Evolutionary conservation across 257 asterid genomes (phyloP), one percentile per base, ranked within the genome.

Genomic region (Petunia secreta): DNA sequence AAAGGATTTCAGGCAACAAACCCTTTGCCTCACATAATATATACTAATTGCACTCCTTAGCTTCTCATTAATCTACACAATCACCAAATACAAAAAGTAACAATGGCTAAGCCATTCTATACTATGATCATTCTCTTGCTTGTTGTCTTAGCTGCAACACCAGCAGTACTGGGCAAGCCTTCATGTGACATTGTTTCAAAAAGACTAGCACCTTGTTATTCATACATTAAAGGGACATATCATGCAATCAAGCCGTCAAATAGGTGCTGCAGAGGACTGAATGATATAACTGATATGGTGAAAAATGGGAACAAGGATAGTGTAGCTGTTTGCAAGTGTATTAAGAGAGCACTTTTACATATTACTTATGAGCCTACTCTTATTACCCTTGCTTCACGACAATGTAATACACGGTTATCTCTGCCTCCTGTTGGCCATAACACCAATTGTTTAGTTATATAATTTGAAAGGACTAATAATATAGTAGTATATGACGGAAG

Each of bases 211-310:
- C 77, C 77, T 10, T 71, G 77, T 71, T 15, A 10, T 50, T 34
- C 59, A 11, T 71, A 48, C 62, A 71, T 71, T 34, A 5, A 71
- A 71, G 77, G 77, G 62, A 71, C 6, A 48, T 71, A 71, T 71
- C 60, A 71, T 71, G 25, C 77, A 2, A 71, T 71, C 34, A 71
- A 48, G 77, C 77, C 77, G 34, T 71, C 77, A 10, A 39, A 39
- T 8, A 71, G 77, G 40, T 71, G 77, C 44, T 71, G 77, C 60
- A 71, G 77, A 48, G 77, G 77, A 48, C 77, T 71, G 44, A 48
- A 10, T 2, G 77, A 71, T 50, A 34, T 71, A 50, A 6, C 34
- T 71, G 39, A 11, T 1, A 71, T 71, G 77, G 54, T 25, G 16
- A 71, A 36, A 48, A 71, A 10, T 50, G 60, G 62, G 10, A 8